Percentiles rank a stretch among this genome's conserved stretches.
Evolutionary conservation across 495 filamentous ascomycete species (phyloP).

Genomic region (Lophiostoma macrostomum): DNA sequence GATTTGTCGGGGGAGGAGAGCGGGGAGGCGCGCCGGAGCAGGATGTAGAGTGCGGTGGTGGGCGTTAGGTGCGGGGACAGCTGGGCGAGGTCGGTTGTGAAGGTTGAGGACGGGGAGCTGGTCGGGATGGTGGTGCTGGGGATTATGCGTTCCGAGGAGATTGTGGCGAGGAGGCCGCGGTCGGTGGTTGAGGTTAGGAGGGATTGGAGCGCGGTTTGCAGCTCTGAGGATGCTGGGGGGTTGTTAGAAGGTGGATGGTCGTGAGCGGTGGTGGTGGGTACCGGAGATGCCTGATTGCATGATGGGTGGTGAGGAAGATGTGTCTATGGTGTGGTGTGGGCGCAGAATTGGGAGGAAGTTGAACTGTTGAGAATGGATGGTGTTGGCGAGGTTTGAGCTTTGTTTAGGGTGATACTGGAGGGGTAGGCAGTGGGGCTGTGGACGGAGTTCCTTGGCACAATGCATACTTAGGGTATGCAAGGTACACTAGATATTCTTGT

Average conservation of each 20-base stretch:
- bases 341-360: not conserved
- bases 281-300: conserved; percentile 93
- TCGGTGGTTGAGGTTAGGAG: conserved; percentile 62
- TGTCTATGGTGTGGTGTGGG: not conserved
- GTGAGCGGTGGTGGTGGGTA: conserved; percentile 37
- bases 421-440: conserved; percentile 8
- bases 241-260: conserved; percentile 4
- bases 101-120: conserved; percentile 49
- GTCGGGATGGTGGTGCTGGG: conserved; percentile 62
- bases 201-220: conserved; percentile 73
- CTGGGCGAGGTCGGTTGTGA: conserved; percentile 61
- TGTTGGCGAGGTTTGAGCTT: not conserved
- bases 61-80: conserved; percentile 64
- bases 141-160: conserved; percentile 68
- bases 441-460: not conserved
- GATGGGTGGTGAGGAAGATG: conserved; percentile 19
- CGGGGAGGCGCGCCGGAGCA: conserved; percentile 60
- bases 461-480: too few relatives aligned
- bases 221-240: conserved; percentile 73
- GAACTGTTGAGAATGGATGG: too few relatives aligned
- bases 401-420: conserved; percentile 17
- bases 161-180: conserved; percentile 80
- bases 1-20: conserved; percentile 45
- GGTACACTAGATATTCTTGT: too few relatives aligned
- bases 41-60: conserved; percentile 75